These are phyloP conservation scores for Pisolithus albus DNA, from an alignment of 768 basidiomycete genomes.

Conservation along the genomic window DNA sequence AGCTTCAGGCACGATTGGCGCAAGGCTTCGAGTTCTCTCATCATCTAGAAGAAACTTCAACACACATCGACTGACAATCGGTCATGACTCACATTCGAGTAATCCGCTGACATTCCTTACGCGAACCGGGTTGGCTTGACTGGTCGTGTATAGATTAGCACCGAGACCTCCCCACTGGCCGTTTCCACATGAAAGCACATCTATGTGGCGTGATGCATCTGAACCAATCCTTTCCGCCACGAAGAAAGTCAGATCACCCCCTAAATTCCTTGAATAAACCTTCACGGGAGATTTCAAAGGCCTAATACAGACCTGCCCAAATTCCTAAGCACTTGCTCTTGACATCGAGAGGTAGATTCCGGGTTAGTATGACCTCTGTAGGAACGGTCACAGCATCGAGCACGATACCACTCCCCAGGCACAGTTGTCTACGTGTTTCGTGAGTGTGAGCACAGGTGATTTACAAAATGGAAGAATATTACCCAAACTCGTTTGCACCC, in stretches of 20 bases:
- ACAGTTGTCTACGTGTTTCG: conserved; percentile 57
- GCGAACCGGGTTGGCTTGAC: conserved; percentile 61
- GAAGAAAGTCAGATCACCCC: conserved; percentile 75
- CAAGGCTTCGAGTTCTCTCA: conserved; percentile 51
- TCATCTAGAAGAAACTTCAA: conserved; percentile 41
- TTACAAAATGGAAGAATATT: conserved; percentile 10
- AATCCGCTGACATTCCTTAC: conserved; percentile 79
- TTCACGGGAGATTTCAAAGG: not conserved
- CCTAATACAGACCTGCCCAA: conserved; percentile 44
- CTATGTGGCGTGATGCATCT: conserved; percentile 33
- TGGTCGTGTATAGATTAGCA: conserved; percentile 54
- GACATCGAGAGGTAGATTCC: conserved; percentile 42
- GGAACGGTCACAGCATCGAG: conserved; percentile 71
- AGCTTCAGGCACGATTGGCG: conserved; percentile 55
- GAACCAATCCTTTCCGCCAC: conserved; percentile 51
- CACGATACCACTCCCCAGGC: conserved; percentile 57
- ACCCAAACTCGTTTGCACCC: conserved; percentile 89
- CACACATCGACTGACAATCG: conserved; percentile 3
- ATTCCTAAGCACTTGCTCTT: conserved; percentile 58
- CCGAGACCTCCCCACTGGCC: conserved; percentile 80
- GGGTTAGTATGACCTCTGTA: conserved; percentile 76
- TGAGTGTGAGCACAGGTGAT: conserved; percentile 2
- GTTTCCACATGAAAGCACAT: conserved; percentile 73
- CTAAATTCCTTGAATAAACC: conserved; percentile 26
- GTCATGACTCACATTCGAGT: conserved; percentile 64